phyloP scores from a whole-genome alignment of 331 rosid genomes.

The Phaseolus coccineus region DNA sequence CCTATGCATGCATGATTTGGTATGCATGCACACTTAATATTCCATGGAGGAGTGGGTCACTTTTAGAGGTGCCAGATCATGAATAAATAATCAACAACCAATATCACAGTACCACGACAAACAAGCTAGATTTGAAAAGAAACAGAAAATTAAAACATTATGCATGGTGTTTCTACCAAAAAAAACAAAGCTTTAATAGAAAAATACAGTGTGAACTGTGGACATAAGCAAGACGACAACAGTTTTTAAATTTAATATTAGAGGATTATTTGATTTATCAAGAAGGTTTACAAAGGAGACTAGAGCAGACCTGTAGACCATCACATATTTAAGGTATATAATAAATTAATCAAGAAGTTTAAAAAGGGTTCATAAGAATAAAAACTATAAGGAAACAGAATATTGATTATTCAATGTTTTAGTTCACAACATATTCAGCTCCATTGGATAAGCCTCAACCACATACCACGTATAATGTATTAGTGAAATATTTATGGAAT shows the following conservation, averaged over 20 bases:
- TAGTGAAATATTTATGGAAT: conserved; percentile 12
- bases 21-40: background rate
- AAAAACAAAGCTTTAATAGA: background rate
- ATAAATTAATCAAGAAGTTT: background rate
- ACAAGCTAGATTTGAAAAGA: background rate
- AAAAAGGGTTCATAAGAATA: background rate
- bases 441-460: background rate
- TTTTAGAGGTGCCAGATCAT: background rate
- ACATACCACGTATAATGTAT: background rate
- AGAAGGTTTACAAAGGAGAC: background rate
- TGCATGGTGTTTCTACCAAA: background rate
- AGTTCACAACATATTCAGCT: conserved; percentile 12
- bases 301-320: conserved; percentile 3
- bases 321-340: conserved; percentile 34
- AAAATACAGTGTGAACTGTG: conserved; percentile 5
- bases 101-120: background rate
- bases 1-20: background rate
- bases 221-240: conserved; percentile 9
- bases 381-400: conserved; percentile 11
- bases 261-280: conserved; percentile 7
- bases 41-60: background rate
- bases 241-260: conserved; percentile 3
- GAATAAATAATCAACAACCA: conserved; percentile 4
- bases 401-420: conserved; percentile 8
- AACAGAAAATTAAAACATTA: conserved; percentile 15